Conservation (phyloP, 2,329 filamentous ascomycete species). For the Aspergillus cejpii region DNA sequence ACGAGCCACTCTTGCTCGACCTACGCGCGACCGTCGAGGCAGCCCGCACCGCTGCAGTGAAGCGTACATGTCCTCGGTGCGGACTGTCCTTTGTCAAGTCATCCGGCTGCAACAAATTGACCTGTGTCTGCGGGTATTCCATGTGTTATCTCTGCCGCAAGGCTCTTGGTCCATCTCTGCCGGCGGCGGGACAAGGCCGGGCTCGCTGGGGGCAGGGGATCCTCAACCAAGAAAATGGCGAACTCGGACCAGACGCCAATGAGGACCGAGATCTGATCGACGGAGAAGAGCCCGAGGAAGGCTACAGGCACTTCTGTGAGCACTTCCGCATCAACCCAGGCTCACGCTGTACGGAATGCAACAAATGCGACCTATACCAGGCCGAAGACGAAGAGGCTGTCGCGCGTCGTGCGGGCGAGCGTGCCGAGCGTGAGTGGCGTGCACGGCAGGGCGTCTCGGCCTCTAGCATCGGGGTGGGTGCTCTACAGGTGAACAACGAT, state of each 20-base stretch:
- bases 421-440: conserved; percentile 66
- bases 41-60: conserved; percentile 87
- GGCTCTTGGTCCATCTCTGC: conserved; percentile 42
- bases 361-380: conserved; percentile 64
- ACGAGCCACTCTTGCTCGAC: conserved; percentile 73
- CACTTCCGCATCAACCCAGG: conserved; percentile 83
- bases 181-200: conserved; percentile 6
- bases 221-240: conserved; percentile 17
- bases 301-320: conserved; percentile 92
- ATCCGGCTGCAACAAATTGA: conserved; percentile 92
- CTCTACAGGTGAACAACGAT: conserved; percentile 26
- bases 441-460: conserved; percentile 50
- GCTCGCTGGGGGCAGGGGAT: conserved; percentile 7
- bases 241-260: conserved; percentile 39
- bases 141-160: conserved; percentile 97
- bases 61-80: conserved; percentile 88
- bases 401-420: conserved; percentile 60
- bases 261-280: conserved; percentile 20
- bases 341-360: conserved; percentile 68
- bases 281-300: conserved; percentile 51
- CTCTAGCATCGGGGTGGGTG: conserved; percentile 12
- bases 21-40: conserved; percentile 85
- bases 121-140: conserved; percentile 89
- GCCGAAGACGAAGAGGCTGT: conserved; percentile 69
- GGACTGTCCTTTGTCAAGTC: conserved; percentile 88